Percentiles rank a stretch among this genome's conserved stretches.
phyloP scores from a whole-genome alignment of 176 grass and related monocot genomes.

The Alloteropsis semialata region DNA sequence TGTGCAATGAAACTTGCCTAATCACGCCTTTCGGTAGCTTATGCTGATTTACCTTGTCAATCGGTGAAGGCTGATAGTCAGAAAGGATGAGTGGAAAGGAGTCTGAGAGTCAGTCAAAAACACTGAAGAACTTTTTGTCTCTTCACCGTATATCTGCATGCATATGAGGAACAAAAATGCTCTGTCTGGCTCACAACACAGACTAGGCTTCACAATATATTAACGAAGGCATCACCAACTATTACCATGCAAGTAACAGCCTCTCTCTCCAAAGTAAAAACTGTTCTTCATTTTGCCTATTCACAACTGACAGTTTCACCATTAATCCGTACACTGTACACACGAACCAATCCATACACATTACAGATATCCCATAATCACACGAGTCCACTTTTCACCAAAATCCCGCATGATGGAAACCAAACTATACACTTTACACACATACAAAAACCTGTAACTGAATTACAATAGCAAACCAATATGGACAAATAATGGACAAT shows the following conservation, averaged over 20 bases:
- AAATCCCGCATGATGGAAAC: background rate
- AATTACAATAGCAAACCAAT: background rate
- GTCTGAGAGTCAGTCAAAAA: too few relatives aligned
- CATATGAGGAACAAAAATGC: too few relatives aligned
- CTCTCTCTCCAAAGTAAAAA: background rate
- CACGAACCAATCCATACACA: background rate
- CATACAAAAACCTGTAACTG: conserved; percentile 7
- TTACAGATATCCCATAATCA: background rate
- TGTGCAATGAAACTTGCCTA: too few relatives aligned
- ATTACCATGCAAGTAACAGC: background rate
- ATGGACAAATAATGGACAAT: conserved; percentile 21
- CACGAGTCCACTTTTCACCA: background rate
- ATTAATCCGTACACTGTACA: background rate
- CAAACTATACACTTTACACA: background rate
- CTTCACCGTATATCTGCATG: too few relatives aligned
- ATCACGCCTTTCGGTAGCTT: too few relatives aligned
- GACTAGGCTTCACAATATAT: too few relatives aligned
- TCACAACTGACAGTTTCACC: background rate
- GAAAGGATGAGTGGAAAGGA: too few relatives aligned
- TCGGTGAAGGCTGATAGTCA: too few relatives aligned
- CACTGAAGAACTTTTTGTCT: too few relatives aligned
- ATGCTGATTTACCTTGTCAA: too few relatives aligned
- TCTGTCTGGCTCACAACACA: too few relatives aligned
- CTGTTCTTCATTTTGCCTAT: background rate
- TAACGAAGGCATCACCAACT: too few relatives aligned